Base-by-base conservation (phyloP, 129 eudicot genomes). In the Rutidosis leptorrhynchoides region DNA sequence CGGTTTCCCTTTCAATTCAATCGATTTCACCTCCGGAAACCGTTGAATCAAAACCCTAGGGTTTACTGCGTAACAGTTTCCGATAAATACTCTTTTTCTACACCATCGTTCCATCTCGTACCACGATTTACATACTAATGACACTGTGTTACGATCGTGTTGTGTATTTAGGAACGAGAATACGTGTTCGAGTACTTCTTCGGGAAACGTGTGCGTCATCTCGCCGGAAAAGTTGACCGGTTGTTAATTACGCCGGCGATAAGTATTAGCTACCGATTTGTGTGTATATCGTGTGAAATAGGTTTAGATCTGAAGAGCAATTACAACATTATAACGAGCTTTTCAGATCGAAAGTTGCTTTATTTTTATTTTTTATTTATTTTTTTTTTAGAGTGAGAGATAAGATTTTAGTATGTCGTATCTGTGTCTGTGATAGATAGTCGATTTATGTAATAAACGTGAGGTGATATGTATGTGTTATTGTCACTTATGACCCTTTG, bases 91-190 rank as follows among this genome's bases (percentile, higher is more conserved):
- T 35, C 78, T 71, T 64, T 80, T 72, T 49, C 97, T 77, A 48
- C 90, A 77, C 88, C 84, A 82, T 75, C 97, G 61, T 67, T 89
- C 97, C 26, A 74, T 78, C 66, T 89, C 95, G 70, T 86, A 86
- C 90, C 97, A 89, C 10, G 90, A 62, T 64, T 89, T 89, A 83
- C 95, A 89, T 29, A 86, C 97, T 64, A 89, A 27, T 7, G 95
- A 89, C 5, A 80, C 88, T 22, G 83, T 64, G 77, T 79, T 86
- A 6, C 89, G 76, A 77, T 89, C 96, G 30, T 61, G 68, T 40
- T 89, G 86, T 1, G 82, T 33, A 3, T 43, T 65, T 22, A 89
- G 65, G 57, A 79, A 83, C 23, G 95, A 83, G 62, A 89, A 79
- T 2, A 86, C 86, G 22, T 83, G 87, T 76, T 85, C 96, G 22